phyloP scores from a whole-genome alignment of 2,329 filamentous ascomycete genomes.

The Cadophora sp. region DNA sequence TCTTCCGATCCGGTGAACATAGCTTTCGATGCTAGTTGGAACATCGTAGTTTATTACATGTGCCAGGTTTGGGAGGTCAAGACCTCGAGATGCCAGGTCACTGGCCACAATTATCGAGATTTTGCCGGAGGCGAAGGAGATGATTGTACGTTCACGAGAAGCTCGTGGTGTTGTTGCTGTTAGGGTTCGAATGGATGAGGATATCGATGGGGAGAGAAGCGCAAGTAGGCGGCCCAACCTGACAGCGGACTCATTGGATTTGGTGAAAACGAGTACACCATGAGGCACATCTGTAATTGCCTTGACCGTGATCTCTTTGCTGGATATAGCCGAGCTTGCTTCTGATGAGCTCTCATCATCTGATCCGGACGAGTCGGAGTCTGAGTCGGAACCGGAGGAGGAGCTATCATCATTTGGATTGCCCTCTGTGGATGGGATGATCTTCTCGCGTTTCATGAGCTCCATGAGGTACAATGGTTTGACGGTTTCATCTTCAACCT shows the following conservation, averaged over 20 bases:
- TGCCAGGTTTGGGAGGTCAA: slow-evolving; percentile 79
- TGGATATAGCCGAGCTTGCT: not conserved
- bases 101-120: slow-evolving; percentile 84
- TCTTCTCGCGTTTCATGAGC: slow-evolving; percentile 66
- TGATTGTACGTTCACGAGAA: slow-evolving; percentile 70
- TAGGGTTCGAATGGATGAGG: slow-evolving; percentile 68
- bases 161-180: slow-evolving; percentile 81
- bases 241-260: slow-evolving; percentile 87
- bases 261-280: slow-evolving; percentile 81
- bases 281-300: slow-evolving; percentile 31
- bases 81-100: slow-evolving; percentile 89
- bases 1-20: slow-evolving; percentile 90
- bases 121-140: slow-evolving; percentile 66
- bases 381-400: slow-evolving; percentile 38
- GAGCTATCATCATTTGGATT: slow-evolving; percentile 40
- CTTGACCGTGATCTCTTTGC: not conserved
- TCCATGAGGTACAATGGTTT: slow-evolving; percentile 88
- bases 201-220: slow-evolving; percentile 66
- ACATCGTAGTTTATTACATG: slow-evolving; percentile 96
- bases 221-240: slow-evolving; percentile 82
- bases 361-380: slow-evolving; percentile 23
- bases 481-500: slow-evolving; percentile 71
- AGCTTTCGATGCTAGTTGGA: slow-evolving; percentile 79
- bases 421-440: slow-evolving; percentile 47
- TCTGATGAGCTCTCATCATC: slow-evolving; percentile 6